phyloP scores from a whole-genome alignment of 2,329 filamentous ascomycete species.

The Botryotinia calthae region DNA sequence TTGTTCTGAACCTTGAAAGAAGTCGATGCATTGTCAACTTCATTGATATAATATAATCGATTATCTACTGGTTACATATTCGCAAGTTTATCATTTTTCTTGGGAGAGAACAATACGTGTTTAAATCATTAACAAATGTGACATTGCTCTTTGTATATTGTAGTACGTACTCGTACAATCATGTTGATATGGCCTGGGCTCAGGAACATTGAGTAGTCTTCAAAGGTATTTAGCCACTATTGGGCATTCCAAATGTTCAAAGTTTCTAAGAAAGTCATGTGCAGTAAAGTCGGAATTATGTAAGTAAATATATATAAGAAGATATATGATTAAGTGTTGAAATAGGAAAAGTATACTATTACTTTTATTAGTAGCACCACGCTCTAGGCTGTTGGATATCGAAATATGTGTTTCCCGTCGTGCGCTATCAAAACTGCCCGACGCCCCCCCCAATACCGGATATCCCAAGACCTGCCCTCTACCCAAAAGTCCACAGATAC shows the following conservation, averaged over 20 bases:
- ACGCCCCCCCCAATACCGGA: not conserved
- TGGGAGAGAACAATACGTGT: not conserved
- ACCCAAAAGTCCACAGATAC: not conserved
- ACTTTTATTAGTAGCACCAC: not conserved
- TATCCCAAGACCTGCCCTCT: slow-evolving; percentile 3
- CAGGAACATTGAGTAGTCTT: not conserved
- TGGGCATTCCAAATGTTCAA: not conserved
- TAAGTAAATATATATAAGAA: not conserved
- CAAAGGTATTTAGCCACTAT: not conserved
- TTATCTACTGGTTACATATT: not conserved
- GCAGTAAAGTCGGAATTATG: not conserved
- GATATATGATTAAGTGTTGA: no score
- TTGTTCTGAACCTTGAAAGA: slow-evolving; percentile 11
- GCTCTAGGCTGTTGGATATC: not conserved
- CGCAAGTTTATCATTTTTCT: not conserved
- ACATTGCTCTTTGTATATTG: no score
- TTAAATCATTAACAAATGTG: not conserved
- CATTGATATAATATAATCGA: not conserved
- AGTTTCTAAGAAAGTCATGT: not conserved
- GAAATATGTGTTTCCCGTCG: not conserved
- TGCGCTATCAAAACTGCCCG: not conserved
- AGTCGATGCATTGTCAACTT: not conserved
- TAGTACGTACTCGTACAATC: not conserved
- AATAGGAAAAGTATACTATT: not conserved
- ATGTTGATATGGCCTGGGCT: not conserved